These are phyloP conservation scores for Ascochyta pisi DNA, from an alignment of 2,329 filamentous ascomycete genomes.

Conservation along the genomic window DNA sequence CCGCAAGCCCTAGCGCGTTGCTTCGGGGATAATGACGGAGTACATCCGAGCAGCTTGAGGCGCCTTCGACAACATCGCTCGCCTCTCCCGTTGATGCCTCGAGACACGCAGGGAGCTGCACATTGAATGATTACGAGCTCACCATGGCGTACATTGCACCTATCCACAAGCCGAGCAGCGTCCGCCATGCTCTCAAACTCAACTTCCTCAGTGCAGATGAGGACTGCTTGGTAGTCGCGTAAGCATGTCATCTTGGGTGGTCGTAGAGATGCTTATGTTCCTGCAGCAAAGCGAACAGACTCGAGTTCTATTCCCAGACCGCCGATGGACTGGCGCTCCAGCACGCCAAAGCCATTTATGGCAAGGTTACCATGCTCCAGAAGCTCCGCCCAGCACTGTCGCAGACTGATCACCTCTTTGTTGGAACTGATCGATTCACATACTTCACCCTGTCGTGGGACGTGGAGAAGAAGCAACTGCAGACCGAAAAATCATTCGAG, in stretches of 20 bases:
- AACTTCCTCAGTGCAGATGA: slow-evolving; percentile 76
- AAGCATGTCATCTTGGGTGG: slow-evolving; percentile 48
- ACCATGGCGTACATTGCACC: slow-evolving; percentile 93
- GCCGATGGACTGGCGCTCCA: slow-evolving; percentile 66
- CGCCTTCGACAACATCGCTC: slow-evolving; percentile 6
- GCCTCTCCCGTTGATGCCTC: slow-evolving; percentile 1
- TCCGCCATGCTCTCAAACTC: slow-evolving; percentile 85
- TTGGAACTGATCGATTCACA: slow-evolving; percentile 87
- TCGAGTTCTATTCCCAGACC: slow-evolving; percentile 80
- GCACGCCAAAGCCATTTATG: slow-evolving; percentile 77
- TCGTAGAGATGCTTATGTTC: slow-evolving; percentile 17
- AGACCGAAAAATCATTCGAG: slow-evolving; percentile 65
- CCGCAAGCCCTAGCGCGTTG: slow-evolving; percentile 18
- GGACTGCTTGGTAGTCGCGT: slow-evolving; percentile 89
- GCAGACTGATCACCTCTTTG: slow-evolving; percentile 82
- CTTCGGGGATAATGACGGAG: slow-evolving; percentile 41
- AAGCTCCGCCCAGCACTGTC: slow-evolving; percentile 77
- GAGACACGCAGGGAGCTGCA: slow-evolving; percentile 1
- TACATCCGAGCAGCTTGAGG: slow-evolving; percentile 31
- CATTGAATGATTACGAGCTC: background rate
- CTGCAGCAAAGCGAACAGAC: slow-evolving; percentile 75
- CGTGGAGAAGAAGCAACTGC: slow-evolving; percentile 58
- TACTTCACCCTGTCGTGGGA: slow-evolving; percentile 95
- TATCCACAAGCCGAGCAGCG: slow-evolving; percentile 89
- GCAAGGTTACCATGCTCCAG: slow-evolving; percentile 84